phyloP scores from a whole-genome alignment of 345 rosid genomes.

The Eucalyptus camaldulensis region DNA sequence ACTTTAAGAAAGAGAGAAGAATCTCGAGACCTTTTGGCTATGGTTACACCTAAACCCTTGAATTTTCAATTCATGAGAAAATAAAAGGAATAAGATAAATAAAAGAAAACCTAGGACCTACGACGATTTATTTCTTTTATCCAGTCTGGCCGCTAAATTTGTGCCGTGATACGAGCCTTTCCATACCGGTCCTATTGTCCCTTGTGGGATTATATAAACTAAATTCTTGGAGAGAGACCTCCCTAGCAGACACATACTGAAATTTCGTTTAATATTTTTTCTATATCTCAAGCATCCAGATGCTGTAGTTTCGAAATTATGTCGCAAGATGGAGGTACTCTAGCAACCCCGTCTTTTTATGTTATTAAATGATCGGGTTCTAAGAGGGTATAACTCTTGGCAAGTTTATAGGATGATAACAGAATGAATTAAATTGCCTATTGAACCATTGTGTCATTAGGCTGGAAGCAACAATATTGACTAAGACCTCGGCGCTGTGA shows the following conservation, averaged over 20 bases:
- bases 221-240: not conserved
- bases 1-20: not conserved
- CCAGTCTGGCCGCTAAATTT: not conserved
- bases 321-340: not conserved
- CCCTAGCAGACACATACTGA: not conserved
- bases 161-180: not conserved
- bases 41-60: not conserved
- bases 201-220: not conserved
- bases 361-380: not conserved
- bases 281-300: not conserved
- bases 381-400: not conserved
- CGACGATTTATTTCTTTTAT: not conserved
- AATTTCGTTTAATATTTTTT: not conserved
- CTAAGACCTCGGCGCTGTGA: not conserved
- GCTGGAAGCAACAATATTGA: not conserved
- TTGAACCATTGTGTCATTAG: not conserved
- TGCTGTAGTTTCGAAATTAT: not conserved
- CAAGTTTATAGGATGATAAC: not conserved
- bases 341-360: not conserved
- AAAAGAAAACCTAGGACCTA: not conserved
- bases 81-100: not conserved
- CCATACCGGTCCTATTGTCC: not conserved
- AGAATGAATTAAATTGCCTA: not conserved
- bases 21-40: not conserved
- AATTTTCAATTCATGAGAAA: not conserved